Conservation (phyloP, 2,329 filamentous ascomycete genomes). For the Fusarium sambucinum region DNA sequence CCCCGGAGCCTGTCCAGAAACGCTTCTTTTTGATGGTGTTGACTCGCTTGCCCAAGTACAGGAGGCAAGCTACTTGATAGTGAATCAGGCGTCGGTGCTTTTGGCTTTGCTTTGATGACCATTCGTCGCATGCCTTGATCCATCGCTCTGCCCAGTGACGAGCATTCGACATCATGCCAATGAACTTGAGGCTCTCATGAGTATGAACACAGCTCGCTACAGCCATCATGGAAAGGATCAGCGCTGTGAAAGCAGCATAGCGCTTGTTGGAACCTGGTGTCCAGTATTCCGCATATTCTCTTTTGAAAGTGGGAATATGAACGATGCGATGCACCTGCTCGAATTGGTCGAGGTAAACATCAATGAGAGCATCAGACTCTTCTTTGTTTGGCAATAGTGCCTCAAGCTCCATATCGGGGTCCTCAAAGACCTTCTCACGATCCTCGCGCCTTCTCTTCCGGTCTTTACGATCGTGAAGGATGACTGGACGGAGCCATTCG, state of each 20-base stretch:
- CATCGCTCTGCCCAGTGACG: constrained; percentile 67
- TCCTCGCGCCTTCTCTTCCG: constrained; percentile 65
- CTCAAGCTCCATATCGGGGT: constrained; percentile 64
- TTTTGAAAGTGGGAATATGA: constrained; percentile 69
- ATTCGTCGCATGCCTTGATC: constrained; percentile 67
- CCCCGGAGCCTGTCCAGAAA: constrained; percentile 69
- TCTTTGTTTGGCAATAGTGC: constrained; percentile 61
- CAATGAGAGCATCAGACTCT: constrained; percentile 62
- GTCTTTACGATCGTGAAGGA: constrained; percentile 68
- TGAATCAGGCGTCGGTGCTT: constrained; percentile 71
- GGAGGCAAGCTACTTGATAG: constrained; percentile 69
- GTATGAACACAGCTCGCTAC: constrained; percentile 69
- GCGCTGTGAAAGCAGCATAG: constrained; percentile 66
- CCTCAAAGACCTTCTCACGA: constrained; percentile 62
- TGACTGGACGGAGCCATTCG: constrained; percentile 70
- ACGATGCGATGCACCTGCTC: constrained; percentile 69
- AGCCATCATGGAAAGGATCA: constrained; percentile 70
- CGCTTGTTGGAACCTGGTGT: constrained; percentile 57
- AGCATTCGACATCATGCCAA: constrained; percentile 69
- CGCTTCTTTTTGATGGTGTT: constrained; percentile 75
- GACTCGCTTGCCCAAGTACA: constrained; percentile 71
- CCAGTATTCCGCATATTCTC: constrained; percentile 69
- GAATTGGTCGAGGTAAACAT: constrained; percentile 66
- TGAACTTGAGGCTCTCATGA: constrained; percentile 65
- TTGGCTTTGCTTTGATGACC: constrained; percentile 68